phyloP scores from a whole-genome alignment of 192 early-diverging fungal genomes.

The Chytriomyces hyalinus region DNA sequence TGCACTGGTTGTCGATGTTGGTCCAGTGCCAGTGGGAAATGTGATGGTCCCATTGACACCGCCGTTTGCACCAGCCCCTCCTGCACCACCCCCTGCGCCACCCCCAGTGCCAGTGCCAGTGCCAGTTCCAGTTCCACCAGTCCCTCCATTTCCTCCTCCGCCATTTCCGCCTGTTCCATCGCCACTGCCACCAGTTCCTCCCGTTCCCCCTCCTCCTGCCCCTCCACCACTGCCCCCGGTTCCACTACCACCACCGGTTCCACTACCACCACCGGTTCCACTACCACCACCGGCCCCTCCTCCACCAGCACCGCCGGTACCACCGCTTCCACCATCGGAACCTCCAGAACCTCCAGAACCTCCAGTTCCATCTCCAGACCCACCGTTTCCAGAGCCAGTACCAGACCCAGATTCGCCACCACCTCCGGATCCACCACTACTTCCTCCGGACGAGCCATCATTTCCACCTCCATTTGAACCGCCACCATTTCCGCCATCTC shows the following conservation, averaged over 20 bases:
- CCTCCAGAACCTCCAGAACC: slow-evolving; percentile 9
- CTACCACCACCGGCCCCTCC: neutral
- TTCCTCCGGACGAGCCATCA: neutral
- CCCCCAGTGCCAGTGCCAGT: neutral
- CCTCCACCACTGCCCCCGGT: neutral
- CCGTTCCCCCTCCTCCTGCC: neutral
- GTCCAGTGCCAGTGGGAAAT: neutral
- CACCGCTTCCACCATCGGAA: neutral
- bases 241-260: slow-evolving; percentile 2
- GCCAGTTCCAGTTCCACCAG: neutral
- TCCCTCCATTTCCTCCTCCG: neutral
- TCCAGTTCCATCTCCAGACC: neutral
- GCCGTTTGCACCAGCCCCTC: neutral
- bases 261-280: neutral
- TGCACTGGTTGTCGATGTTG: neutral
- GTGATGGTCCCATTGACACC: neutral
- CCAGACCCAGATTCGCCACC: slow-evolving; percentile 1
- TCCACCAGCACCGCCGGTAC: slow-evolving; percentile 9
- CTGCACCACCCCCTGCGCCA: slow-evolving; percentile 9
- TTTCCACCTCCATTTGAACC: neutral
- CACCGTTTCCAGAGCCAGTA: neutral
- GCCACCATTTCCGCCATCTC: neutral
- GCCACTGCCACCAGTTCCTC: neutral
- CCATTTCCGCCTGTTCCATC: slow-evolving; percentile 4
- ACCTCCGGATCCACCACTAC: neutral